Conservation (phyloP, 2,329 filamentous ascomycete species). For the Dactylonectria estremocensis region DNA sequence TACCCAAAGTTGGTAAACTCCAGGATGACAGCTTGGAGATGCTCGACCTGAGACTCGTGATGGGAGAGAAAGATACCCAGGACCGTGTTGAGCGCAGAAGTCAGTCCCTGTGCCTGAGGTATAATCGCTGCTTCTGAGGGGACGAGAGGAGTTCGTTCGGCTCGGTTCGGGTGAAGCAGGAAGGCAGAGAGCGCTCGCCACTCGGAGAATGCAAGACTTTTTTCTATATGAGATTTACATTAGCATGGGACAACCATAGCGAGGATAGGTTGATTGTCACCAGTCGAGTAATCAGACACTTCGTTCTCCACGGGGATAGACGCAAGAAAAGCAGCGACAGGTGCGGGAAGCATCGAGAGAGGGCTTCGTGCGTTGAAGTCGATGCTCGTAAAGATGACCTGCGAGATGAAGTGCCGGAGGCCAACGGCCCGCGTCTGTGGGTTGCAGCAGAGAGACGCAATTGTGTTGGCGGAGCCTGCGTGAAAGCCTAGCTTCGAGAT, state of each 20-base stretch:
- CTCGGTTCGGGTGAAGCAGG: constrained; percentile 7
- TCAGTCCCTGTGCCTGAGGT: constrained; percentile 1
- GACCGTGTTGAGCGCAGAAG: background rate
- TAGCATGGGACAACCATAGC: background rate
- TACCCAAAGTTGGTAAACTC: constrained; percentile 16
- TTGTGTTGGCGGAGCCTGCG: constrained; percentile 19
- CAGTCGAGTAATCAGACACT: constrained; percentile 44
- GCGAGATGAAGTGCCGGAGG: constrained; percentile 58
- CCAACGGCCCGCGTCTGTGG: constrained; percentile 51
- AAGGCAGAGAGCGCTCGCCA: constrained; percentile 22
- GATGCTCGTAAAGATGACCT: constrained; percentile 54
- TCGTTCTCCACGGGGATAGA: constrained; percentile 49
- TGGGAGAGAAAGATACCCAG: constrained; percentile 6
- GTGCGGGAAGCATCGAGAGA: constrained; percentile 56
- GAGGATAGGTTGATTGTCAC: constrained; percentile 45
- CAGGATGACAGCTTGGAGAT: constrained; percentile 10
- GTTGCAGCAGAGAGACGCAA: constrained; percentile 52
- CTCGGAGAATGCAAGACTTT: constrained; percentile 3
- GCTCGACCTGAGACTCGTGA: background rate
- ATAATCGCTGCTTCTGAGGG: background rate
- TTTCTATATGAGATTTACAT: background rate
- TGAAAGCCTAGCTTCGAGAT: constrained; percentile 49
- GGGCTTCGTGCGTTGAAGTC: constrained; percentile 46
- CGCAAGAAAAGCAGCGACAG: constrained; percentile 50
- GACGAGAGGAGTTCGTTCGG: constrained; percentile 5